phyloP scores from a whole-genome alignment of 2,329 filamentous ascomycete genomes.

The Colletotrichum endophyticum region DNA sequence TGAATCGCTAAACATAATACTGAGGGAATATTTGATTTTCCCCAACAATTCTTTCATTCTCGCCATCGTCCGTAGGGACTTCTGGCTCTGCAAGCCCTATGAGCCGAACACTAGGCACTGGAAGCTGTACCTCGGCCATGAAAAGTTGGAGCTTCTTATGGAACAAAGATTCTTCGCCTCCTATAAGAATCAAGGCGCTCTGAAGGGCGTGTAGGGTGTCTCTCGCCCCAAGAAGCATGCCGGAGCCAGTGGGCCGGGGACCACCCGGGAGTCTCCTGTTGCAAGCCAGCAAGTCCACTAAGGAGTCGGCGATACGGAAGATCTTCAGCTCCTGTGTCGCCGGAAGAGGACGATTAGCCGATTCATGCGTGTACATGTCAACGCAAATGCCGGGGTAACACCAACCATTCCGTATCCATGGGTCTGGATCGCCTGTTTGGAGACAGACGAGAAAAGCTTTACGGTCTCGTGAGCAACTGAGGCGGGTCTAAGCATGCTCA shows the following conservation, averaged over 20 bases:
- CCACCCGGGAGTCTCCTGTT: neutral
- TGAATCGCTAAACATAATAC: neutral
- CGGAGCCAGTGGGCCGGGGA: neutral
- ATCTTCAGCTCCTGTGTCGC: neutral
- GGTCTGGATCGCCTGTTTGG: neutral
- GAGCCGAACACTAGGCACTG: neutral
- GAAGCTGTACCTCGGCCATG: neutral
- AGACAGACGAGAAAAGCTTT: neutral
- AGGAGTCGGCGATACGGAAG: neutral
- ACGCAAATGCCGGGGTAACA: neutral
- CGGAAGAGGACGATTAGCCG: rapidly evolving
- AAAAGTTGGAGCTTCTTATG: neutral
- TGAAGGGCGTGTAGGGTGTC: neutral
- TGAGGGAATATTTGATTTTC: rapidly evolving
- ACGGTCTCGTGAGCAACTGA: constrained; percentile 26
- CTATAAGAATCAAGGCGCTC: neutral
- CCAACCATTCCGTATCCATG: neutral
- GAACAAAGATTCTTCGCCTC: neutral
- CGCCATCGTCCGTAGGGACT: rapidly evolving
- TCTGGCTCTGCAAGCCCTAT: neutral
- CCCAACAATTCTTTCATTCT: neutral
- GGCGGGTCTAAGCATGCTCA: constrained; percentile 28
- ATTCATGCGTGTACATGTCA: neutral
- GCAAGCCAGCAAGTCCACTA: neutral
- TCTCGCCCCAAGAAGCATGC: neutral